Base-by-base conservation (phyloP, 192 early-diverging fungal genomes). In the Coemansia sp. region DNA sequence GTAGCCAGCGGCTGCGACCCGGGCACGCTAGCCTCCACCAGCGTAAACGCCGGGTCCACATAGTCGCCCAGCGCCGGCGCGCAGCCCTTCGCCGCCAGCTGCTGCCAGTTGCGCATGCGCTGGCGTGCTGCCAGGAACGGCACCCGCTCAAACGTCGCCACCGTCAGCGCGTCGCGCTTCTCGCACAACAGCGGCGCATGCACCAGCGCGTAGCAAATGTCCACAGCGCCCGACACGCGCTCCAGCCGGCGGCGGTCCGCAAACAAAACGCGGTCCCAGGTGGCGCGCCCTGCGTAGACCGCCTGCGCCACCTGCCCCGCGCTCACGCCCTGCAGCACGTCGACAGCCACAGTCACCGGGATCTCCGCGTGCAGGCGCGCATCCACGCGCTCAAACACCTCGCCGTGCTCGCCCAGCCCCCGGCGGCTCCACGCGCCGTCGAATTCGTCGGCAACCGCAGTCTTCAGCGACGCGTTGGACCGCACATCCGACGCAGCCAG, bases 11-110 rank as follows among this genome's bases (percentile, higher is more conserved):
- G 80, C 75, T 78, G 80, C 54, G 80, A 68, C 17, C 60, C 68
- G n/a, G 80, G 80, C 34, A 83, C 69, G 63, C 80, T 83, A 50
- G 80, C 71, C 68, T 83, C 80, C 1, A 83, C 72, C 19, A 72
- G 39, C 11, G 80, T 83, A 17, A 72, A 54, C 1, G 67, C 64
- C 33, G 75, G 63, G 2, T 74, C 65, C 29, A 37, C 37, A 59
- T 73, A 76, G 67, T 81, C 79, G 59, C 74, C 65, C 21, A 48
- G 59, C 59, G 35, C 37, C 16, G 50, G 54, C 4, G 27, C 56
- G 13, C 70, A 46, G 7, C 27, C 70, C 19, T n/a, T 59, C 51
- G 36, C 48, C 41, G 6, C 39, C 36, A 40, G 39, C 51, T 36
- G 66, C 66, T 62, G 63, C 78, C 73, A 80, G 61, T 68, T 72